Conservation (phyloP, 441 rosid genomes). For the Melianthus villosus region DNA sequence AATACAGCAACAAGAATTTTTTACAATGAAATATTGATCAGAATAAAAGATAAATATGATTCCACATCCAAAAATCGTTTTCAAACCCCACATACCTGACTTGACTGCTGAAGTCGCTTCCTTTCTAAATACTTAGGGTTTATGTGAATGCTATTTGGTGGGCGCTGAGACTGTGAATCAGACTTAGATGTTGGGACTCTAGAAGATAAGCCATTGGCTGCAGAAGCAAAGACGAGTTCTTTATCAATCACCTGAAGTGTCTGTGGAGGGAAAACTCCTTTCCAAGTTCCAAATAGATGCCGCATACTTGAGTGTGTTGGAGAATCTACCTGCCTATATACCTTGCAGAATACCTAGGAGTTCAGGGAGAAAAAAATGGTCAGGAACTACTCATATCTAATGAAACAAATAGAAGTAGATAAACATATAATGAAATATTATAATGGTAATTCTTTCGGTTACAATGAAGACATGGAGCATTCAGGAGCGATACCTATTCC, state of each 20-base stretch:
- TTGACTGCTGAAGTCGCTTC: slow-evolving; percentile 80
- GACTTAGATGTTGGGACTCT: slow-evolving; percentile 37
- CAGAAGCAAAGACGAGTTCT: slow-evolving; percentile 71
- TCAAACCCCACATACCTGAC: slow-evolving; percentile 38
- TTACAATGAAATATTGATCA: too few relatives aligned
- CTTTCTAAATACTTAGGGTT: slow-evolving; percentile 92
- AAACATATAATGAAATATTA: too few relatives aligned
- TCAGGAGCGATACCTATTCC: slow-evolving; percentile 1
- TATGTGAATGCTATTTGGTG: slow-evolving; percentile 83
- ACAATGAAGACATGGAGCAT: background rate
- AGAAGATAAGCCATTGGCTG: slow-evolving; percentile 50
- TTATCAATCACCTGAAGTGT: slow-evolving; percentile 70
- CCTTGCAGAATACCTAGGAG: slow-evolving; percentile 75
- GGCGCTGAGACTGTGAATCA: slow-evolving; percentile 59
- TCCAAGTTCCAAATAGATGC: slow-evolving; percentile 98
- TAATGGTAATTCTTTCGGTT: too few relatives aligned
- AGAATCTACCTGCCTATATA: slow-evolving; percentile 74
- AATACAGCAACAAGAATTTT: too few relatives aligned
- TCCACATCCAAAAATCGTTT: slow-evolving; percentile 1
- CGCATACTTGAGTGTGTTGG: slow-evolving; percentile 67
- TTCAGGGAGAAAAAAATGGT: slow-evolving; percentile 2
- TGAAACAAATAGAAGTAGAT: too few relatives aligned
- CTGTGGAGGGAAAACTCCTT: slow-evolving; percentile 77
- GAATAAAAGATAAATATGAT: slow-evolving; percentile 1
- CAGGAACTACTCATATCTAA: background rate